phyloP scores from a whole-genome alignment of 257 asterid genomes.

The Catharanthus roseus region DNA sequence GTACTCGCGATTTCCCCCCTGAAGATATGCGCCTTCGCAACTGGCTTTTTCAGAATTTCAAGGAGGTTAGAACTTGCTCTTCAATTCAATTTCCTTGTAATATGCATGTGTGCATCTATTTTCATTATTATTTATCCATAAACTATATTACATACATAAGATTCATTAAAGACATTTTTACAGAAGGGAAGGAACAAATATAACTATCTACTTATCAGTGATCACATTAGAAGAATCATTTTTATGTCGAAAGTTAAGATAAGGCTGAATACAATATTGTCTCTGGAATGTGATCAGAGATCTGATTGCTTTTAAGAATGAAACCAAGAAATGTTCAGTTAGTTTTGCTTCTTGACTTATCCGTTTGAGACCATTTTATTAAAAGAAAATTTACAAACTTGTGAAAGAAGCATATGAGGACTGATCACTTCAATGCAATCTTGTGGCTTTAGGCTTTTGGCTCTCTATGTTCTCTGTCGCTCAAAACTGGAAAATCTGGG shows the following conservation, averaged over 20 bases:
- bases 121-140: too few relatives aligned
- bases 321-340: background rate
- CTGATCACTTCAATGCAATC: too few relatives aligned
- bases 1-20: constrained; percentile 94
- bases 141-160: too few relatives aligned
- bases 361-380: background rate
- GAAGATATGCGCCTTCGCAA: constrained; percentile 96
- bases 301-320: background rate
- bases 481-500: background rate
- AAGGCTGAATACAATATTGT: background rate
- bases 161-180: background rate
- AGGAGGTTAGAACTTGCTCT: constrained; percentile 45
- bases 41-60: constrained; percentile 84
- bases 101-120: too few relatives aligned
- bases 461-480: background rate
- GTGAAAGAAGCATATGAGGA: too few relatives aligned
- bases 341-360: background rate
- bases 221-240: background rate
- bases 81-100: background rate
- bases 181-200: background rate
- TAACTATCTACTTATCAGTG: background rate
- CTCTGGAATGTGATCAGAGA: background rate
- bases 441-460: background rate
- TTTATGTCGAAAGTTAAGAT: background rate
- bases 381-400: background rate